These are phyloP conservation scores for Plenodomus tracheiphilus DNA, from an alignment of 2,329 filamentous ascomycete species.

Conservation along the genomic window DNA sequence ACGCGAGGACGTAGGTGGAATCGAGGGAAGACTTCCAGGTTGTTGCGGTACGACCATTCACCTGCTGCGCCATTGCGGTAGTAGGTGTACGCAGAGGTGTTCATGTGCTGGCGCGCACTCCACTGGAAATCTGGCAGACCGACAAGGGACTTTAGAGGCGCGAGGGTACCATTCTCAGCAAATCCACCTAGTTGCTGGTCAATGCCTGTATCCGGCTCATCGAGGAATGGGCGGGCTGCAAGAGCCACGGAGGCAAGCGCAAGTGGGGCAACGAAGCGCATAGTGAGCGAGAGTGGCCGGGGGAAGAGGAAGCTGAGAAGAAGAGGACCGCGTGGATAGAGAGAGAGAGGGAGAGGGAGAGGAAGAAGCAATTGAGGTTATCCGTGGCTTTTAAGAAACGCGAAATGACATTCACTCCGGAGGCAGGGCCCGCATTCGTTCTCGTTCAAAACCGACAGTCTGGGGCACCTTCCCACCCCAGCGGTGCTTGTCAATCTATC, in stretches of 20 bases:
- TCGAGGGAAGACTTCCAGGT: constrained; percentile 58
- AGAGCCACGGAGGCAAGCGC: constrained; percentile 30
- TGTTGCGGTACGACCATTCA: constrained; percentile 61
- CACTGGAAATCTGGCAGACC: constrained; percentile 60
- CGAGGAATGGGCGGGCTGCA: constrained; percentile 38
- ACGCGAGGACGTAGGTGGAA: constrained; percentile 55
- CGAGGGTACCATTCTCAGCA: constrained; percentile 41
- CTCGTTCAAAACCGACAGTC: neutral
- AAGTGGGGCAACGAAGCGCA: constrained; percentile 24
- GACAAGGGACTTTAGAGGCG: constrained; percentile 51
- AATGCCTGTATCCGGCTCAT: constrained; percentile 44
- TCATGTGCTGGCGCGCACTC: constrained; percentile 55
- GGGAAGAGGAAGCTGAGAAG: constrained; percentile 6
- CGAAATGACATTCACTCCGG: constrained; percentile 8
- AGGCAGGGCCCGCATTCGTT: neutral
- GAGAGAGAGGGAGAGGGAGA: neutral
- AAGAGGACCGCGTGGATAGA: constrained; percentile 1
- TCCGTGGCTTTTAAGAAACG: neutral
- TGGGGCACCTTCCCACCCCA: constrained; percentile 3
- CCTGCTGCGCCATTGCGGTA: constrained; percentile 61
- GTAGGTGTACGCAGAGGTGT: constrained; percentile 56
- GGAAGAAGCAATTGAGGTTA: neutral
- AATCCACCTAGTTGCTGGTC: constrained; percentile 24
- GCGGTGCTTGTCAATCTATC: constrained; percentile 3
- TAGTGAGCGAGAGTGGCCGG: constrained; percentile 9